A percentile compares a stretch with the other conserved stretches of the same genome.
phyloP scores from a whole-genome alignment of 768 basidiomycete genomes.

The Leccinum disarticulatum region DNA sequence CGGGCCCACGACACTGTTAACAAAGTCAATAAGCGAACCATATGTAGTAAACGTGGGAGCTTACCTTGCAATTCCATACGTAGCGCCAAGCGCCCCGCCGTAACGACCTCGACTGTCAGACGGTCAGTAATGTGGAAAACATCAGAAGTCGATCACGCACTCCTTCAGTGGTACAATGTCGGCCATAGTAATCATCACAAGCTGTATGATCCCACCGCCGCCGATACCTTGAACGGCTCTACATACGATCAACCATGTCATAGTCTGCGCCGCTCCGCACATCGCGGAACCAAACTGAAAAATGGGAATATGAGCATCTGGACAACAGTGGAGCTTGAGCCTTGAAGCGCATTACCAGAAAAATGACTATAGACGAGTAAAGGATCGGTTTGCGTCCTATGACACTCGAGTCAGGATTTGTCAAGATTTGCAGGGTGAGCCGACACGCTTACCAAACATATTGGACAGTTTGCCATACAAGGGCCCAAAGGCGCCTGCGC shows the following conservation, averaged over 20 bases:
- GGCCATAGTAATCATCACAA: constrained; percentile 75
- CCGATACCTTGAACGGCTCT: constrained; percentile 85
- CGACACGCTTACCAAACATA: constrained; percentile 35
- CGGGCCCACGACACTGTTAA: constrained; percentile 65
- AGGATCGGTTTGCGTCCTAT: constrained; percentile 69
- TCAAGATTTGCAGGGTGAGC: constrained; percentile 22
- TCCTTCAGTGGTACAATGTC: constrained; percentile 83
- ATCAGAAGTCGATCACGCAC: constrained; percentile 38
- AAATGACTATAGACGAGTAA: constrained; percentile 61
- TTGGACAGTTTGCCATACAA: constrained; percentile 80
- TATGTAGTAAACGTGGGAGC: background rate
- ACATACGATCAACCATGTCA: constrained; percentile 74
- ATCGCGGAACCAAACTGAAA: constrained; percentile 71
- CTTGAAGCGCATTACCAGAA: constrained; percentile 50
- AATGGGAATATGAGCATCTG: background rate
- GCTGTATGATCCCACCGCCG: constrained; percentile 75
- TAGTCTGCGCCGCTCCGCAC: constrained; percentile 77
- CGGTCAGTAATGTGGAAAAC: constrained; percentile 15
- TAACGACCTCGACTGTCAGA: constrained; percentile 69
- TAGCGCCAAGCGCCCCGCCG: constrained; percentile 69
- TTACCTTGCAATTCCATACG: constrained; percentile 69
- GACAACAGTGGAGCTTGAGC: background rate
- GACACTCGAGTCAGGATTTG: background rate
- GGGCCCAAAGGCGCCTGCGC: constrained; percentile 64
- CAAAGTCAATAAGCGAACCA: background rate